Evolutionary conservation across 768 basidiomycete genomes (phyloP), one percentile per base, ranked within the genome.

Genomic region (Tricholoma sp.): DNA sequence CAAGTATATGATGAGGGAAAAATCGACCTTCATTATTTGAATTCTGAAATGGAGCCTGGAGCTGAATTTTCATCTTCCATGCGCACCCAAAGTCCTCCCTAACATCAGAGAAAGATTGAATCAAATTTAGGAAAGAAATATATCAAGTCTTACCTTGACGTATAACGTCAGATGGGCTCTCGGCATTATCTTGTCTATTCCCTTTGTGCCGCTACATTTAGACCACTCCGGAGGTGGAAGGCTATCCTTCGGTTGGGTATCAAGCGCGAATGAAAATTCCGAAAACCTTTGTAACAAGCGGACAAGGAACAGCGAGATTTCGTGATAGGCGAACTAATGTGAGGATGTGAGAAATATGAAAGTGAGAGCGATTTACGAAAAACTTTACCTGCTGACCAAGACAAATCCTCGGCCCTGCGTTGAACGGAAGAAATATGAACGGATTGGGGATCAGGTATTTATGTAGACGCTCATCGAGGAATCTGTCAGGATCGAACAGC

Each of bases 401-500:
- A 57, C 78, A 81, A 15, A 80, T 81, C 4, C 79, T 65, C 1
- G 79, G 79, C 1, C 79, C 78, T 0, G 78, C 79, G 57, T 80
- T 81, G 68, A 81, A 81, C 2, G 79, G 79, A 12, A 80, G 63
- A 65, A 81, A 82, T 37, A 81, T 78, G 72, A 78, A 83, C 0
- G 84, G 83, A 59, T 84, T 83, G 4, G 77, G 74, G 0, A 72
- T 77, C 57, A 83, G 63, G 60, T 85, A 83, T 57, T 80, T 83
- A 4, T 75, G 71, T 41, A 84, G 52, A 3, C 85, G 74, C 32
- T 80, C 79, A 57, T 88, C 86, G 41, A 88, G 65, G 75, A 86
- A 88, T 1, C 86, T 75, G 57, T 86, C 81, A 0, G 86, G 86
- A 62, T 88, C 86, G 59, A 87, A 89, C 55, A 69, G 60, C 3